phyloP scores from a whole-genome alignment of 2,329 filamentous ascomycete species.

The Rutstroemia sp. region DNA sequence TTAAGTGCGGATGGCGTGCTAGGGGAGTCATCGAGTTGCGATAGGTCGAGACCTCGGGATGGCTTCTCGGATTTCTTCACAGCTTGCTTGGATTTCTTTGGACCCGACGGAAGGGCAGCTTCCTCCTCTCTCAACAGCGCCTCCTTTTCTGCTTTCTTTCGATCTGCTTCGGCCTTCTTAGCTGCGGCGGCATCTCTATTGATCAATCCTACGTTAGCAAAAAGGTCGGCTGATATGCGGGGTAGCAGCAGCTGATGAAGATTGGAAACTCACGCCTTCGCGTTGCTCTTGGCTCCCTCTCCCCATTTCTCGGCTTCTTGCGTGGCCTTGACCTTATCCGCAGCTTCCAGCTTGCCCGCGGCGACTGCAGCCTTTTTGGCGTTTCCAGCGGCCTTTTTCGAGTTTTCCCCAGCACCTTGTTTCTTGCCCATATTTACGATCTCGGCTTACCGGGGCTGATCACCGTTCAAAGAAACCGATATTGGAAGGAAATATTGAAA shows the following conservation, averaged over 20 bases:
- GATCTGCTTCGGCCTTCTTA: conserved; percentile 73
- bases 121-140: conserved; percentile 80
- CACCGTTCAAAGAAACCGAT: not conserved
- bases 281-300: conserved; percentile 75
- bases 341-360: conserved; percentile 67
- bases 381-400: conserved; percentile 84
- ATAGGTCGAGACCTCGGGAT: conserved; percentile 64
- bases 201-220: conserved; percentile 10
- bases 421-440: conserved; percentile 57
- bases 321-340: conserved; percentile 56
- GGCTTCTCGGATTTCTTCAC: conserved; percentile 62
- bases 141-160: conserved; percentile 89
- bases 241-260: not conserved
- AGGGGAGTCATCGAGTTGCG: conserved; percentile 55
- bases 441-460: conserved; percentile 4
- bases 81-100: conserved; percentile 65
- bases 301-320: conserved; percentile 72
- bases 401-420: conserved; percentile 65
- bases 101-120: conserved; percentile 8
- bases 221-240: conserved; percentile 9
- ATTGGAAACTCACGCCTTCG: conserved; percentile 67
- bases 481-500: not conserved
- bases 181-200: conserved; percentile 73
- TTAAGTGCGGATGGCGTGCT: conserved; percentile 53
- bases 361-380: conserved; percentile 88